Evolutionary conservation across 306 rosid species (phyloP).

Genomic region (Cicer cuneatum): DNA sequence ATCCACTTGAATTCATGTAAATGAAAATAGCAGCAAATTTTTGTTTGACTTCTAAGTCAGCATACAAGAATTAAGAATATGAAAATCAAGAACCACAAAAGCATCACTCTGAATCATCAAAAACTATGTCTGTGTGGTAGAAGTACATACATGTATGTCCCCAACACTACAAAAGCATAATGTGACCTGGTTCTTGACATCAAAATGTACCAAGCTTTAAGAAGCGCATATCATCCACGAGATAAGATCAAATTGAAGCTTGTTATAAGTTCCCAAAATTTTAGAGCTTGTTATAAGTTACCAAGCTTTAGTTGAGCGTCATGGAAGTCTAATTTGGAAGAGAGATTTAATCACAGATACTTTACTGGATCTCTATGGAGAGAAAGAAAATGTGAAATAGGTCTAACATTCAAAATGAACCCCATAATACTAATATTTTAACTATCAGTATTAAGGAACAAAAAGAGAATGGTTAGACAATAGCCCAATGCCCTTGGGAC

Average conservation of each 20-base stretch:
- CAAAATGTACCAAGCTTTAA: not conserved
- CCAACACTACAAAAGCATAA: not conserved
- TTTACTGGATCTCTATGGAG: too few relatives aligned
- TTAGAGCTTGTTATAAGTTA: too few relatives aligned
- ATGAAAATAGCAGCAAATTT: constrained; percentile 7
- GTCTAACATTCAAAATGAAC: not conserved
- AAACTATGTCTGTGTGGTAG: not conserved
- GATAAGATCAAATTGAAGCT: not conserved
- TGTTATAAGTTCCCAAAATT: not conserved
- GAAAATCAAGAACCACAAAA: constrained; percentile 6
- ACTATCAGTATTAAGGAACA: constrained; percentile 6
- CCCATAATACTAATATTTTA: not conserved
- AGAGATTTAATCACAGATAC: too few relatives aligned
- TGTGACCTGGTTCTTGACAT: not conserved
- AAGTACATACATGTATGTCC: not conserved
- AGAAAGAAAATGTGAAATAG: too few relatives aligned
- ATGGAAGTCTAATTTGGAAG: not conserved
- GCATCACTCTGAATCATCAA: constrained; percentile 5
- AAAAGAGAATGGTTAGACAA: constrained; percentile 25
- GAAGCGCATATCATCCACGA: too few relatives aligned
- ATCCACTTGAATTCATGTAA: constrained; percentile 10
- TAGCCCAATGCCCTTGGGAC: not conserved
- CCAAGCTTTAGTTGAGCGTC: not conserved
- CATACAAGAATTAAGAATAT: constrained; percentile 1
- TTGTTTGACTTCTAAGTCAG: constrained; percentile 32